Base-by-base conservation (phyloP, 805 yeast species). In the Teunomyces gatunensis region DNA sequence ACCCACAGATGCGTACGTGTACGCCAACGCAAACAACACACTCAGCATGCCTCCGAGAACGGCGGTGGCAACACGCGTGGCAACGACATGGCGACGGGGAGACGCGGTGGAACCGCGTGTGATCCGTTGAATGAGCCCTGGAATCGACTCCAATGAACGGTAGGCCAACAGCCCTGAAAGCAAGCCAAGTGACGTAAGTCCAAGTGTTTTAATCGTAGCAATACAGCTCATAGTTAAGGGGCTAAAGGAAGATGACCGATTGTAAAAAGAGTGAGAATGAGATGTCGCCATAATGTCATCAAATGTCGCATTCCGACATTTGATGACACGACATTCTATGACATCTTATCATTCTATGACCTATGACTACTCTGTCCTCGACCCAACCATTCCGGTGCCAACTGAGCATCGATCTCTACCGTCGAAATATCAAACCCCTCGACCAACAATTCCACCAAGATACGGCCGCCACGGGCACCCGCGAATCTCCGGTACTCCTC, bases 401-500 rank as follows among this genome's bases (percentile, higher is more conserved):
- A 56, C 6, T 57, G 59, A 1, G 61, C 63, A 48, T 67, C 67
- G 1, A 71, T 64, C 42, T 69, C 61, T 5, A 73, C 69, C 34
- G 65, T 55, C 39, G 52, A 54, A 4, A 73, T 64, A 51, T 73
- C 76, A 51, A 73, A 73, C 46, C 73, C 67, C 55, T 92, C 99
- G 39, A 92, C 90, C 49, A 89, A 75, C 57, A 92, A 74, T 65
- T 92, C 99, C 32, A 94, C 97, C 56, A 90, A 74, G 33, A 91
- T 89, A 51, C 99, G 75, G 7, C 97, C 97, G 12, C 97, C 97
- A 56, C 90, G 75, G 15, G 90, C 81, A 0, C 98, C 98, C 0
- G 97, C 88, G 63, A 91, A 94, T 47, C 99, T 70, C 57, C 98
- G 77, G 62, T 92, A 92, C 63, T 92, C 99, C 64, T 92, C 99